Base-by-base conservation (phyloP, 2,329 filamentous ascomycete genomes). In the Dothistroma septosporum region DNA sequence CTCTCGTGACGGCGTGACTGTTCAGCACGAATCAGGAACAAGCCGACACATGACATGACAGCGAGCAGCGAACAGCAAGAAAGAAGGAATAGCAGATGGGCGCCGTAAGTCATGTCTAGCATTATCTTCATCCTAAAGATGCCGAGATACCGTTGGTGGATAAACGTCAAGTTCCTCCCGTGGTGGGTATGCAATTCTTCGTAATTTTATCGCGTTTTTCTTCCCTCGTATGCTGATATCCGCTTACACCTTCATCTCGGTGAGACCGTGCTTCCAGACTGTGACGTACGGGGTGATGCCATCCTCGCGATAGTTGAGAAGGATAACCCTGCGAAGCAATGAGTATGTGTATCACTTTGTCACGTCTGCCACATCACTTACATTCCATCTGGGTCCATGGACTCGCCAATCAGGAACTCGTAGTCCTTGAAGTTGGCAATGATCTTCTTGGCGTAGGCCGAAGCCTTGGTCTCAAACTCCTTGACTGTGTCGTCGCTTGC, bases 251-350 rank as follows among this genome's bases (percentile, higher is more conserved):
- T 99, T 97, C 83, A 86, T 87, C 82, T 89, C 88, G 71, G 81
- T 82, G 67, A 97, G 80, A 75, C 93, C 94, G 81, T 97, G 89
- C 87, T 97, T 97, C 93, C 92, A 97, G 82, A 95, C 81, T 69
- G 86, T 89, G 72, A 96, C 83, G 76, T 85, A 99, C 63, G 94
- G 94, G 59, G 93, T 97, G 70, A 88, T 78, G 77, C 94, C 94
- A 73, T 97, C 94, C 78, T 96, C 92, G 73, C 94, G 93, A 86
- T 96, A 99, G 85, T 97, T 95, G 76, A 97, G 89, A 69, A 97
- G 90, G 68, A 92, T 83, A 72, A 96, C 83, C 87, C 90, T 92
- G 32, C 4, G 6, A 4, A n/a, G 50, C 35, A 11, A 48, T 66
- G 28, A 55, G 60, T 55, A 58, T 16, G 10, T 16, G 16, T 31